These are phyloP conservation scores for Aspergillus pseudotamarii DNA, from an alignment of 2,329 filamentous ascomycete species.

Conservation along the genomic window DNA sequence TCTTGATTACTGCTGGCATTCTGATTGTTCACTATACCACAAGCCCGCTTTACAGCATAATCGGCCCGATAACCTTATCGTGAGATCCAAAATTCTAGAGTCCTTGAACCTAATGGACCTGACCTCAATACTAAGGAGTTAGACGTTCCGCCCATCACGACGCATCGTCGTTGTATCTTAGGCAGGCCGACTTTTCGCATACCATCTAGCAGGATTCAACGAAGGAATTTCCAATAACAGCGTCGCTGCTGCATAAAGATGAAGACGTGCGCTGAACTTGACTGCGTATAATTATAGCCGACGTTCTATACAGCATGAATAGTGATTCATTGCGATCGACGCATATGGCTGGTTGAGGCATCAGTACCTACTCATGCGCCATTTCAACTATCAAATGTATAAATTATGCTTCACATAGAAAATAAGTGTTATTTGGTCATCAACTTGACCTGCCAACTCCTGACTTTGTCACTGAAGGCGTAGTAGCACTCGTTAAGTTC, in stretches of 20 bases:
- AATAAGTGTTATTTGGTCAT: background rate
- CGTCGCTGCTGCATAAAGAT: constrained; percentile 8
- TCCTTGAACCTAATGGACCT: background rate
- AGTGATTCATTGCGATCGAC: background rate
- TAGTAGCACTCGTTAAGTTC: background rate
- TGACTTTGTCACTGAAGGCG: background rate
- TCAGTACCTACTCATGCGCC: background rate
- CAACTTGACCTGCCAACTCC: background rate
- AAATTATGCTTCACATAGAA: background rate
- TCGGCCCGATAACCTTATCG: background rate
- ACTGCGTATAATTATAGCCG: constrained; percentile 3
- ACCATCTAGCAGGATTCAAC: background rate
- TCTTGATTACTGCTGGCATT: background rate
- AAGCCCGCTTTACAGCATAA: background rate
- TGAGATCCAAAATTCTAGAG: background rate
- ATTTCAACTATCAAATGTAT: constrained; percentile 4
- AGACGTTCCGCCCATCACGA: background rate
- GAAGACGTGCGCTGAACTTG: constrained; percentile 5
- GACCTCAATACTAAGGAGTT: background rate
- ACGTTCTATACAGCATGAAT: constrained; percentile 14
- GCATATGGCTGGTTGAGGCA: background rate
- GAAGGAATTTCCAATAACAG: background rate
- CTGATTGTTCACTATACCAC: background rate
- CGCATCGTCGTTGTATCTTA: background rate
- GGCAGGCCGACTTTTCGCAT: background rate